Base-by-base conservation (phyloP, 345 rosid genomes). In the Crucihimalaya himalaica region DNA sequence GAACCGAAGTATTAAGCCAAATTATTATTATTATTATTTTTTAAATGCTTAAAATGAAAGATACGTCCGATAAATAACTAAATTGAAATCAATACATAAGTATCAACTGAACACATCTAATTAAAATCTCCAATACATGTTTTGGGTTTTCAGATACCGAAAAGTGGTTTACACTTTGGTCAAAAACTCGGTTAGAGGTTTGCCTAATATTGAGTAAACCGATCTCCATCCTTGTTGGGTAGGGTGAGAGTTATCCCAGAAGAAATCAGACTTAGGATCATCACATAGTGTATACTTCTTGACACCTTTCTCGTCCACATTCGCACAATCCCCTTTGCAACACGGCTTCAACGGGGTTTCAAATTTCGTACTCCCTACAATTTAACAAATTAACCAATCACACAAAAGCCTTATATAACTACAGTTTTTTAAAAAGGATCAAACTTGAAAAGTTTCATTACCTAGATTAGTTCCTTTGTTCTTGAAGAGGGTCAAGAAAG, bases 261-360 rank as follows among this genome's bases (percentile, higher is more conserved):
- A 86, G 82, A 84, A 82, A 10, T 60, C 18, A 9, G 72, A 45
- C 32, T 23, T 39, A 6, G 86, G 87, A 14, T 81, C 37, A 40
- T 70, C 55, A 15, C 89, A 86, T 2, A 78, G 50, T 0, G 55
- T 74, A 35, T 82, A 82, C 82, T 46, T 71, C 67, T 68, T 43
- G 19, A 5, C 19, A 43, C 19, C n/a, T 2, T 39, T 39, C 43
- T 39, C 43, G 43, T 39, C 43, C 43, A 39, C 43, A 12, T 39
- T 13, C 43, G 15, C 43, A 39, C 43, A 39, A 12, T 39, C 15
- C 15, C 47, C 90, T 4, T 48, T 14, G 9, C 93, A 86, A 2
- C 93, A 88, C 19, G 88, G 85, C 77, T 43, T 65, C 72, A 85
- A 46, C 14, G 82, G 90, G 16, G 77, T 75, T 76, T 51, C 74